Evolutionary conservation across 1,139 yeast genomes (phyloP), one percentile per base, ranked within the genome.

Genomic region (Pichia terricola): DNA sequence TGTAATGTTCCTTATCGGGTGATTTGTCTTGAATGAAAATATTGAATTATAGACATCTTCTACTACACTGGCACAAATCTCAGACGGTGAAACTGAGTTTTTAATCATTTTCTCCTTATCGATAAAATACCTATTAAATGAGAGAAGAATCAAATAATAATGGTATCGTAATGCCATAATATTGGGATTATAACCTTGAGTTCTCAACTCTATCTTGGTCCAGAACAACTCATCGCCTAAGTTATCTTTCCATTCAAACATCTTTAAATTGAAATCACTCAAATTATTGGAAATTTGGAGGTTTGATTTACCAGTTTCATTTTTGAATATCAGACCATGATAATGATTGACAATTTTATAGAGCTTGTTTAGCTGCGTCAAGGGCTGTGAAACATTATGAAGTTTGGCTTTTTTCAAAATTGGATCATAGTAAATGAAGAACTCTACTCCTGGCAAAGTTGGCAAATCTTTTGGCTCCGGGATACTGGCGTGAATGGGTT

Each of bases 151-250:
- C 22, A 42, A 11, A 27, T 45, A 45, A 38, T 45, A 45, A 26
- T 42, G 47, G 34, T 45, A 42, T 27, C 45, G 25, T n/a, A 45
- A 45, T 4, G 35, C 39, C 47, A 45, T 45, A 25, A 30, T 6
- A 25, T 39, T 39, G 11, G 40, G 45, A 32, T 45, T 42, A 9
- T 41, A 42, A 25, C 47, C 45, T 3, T 26, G 25, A 6, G 30
- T 30, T 16, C 37, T 41, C 6, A 45, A 22, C 28, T 42, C 45
- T 8, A 37, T 31, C 9, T 37, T 45, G 5, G 40, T 45, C 47
- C 47, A 45, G 27, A 39, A 39, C 5, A 42, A 27, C 11, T 41
- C 37, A 16, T 35, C 37, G 9, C 26, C 4, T 10, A 42, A 26
- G 5, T 28, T 28, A 6, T 40, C 37, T 38, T 38, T 45, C 47